Evolutionary conservation across 2,329 filamentous ascomycete species (phyloP).

Genomic region (Laburnicola sp.): DNA sequence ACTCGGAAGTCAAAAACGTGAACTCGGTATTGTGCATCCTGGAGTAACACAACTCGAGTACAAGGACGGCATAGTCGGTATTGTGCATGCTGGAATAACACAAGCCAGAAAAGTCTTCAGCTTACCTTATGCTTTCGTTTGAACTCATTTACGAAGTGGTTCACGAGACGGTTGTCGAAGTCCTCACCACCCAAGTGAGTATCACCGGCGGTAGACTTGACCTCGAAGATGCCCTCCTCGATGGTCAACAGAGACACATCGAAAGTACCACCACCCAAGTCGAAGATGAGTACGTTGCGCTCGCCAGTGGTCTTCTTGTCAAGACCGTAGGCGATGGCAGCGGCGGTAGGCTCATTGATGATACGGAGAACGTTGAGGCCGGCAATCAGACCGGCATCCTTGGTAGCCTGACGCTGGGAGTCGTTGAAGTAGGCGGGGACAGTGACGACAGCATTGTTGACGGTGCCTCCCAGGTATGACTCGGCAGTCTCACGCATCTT

Average conservation of each 20-base stretch:
- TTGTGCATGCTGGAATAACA: too few species aligned
- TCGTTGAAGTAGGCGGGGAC: slow-evolving; percentile 63
- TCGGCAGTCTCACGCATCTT: slow-evolving; percentile 99
- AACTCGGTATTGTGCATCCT: too few species aligned
- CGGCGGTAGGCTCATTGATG: slow-evolving; percentile 97
- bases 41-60: too few species aligned
- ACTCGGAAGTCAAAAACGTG: background rate
- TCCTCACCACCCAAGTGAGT: slow-evolving; percentile 97
- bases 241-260: slow-evolving; percentile 98
- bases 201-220: slow-evolving; percentile 96
- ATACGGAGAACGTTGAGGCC: slow-evolving; percentile 96
- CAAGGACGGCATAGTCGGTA: too few species aligned
- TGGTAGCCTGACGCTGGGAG: slow-evolving; percentile 91
- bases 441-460: slow-evolving; percentile 94
- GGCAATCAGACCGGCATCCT: slow-evolving; percentile 94
- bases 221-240: slow-evolving; percentile 98
- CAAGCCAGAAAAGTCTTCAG: slow-evolving; percentile 51
- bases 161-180: slow-evolving; percentile 94
- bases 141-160: slow-evolving; percentile 86
- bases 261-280: slow-evolving; percentile 96
- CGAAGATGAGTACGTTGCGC: slow-evolving; percentile 97
- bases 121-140: slow-evolving; percentile 81
- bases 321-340: slow-evolving; percentile 94
- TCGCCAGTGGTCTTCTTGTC: slow-evolving; percentile 94
- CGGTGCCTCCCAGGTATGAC: slow-evolving; percentile 86